These are phyloP conservation scores for Fraxinus ornus DNA, from an alignment of 305 asterid genomes.

Conservation along the genomic window DNA sequence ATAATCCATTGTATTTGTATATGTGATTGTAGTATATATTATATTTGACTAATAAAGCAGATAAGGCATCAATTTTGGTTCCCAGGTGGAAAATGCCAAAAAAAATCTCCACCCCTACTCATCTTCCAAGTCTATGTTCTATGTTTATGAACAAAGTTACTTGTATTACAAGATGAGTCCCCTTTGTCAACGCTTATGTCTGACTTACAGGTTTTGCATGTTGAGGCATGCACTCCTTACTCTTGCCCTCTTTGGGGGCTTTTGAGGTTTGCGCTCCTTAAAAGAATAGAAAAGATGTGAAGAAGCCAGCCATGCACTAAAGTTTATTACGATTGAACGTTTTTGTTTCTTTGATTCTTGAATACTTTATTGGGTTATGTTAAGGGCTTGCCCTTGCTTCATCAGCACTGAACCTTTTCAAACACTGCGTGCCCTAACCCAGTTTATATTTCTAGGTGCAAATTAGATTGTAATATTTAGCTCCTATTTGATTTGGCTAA, in stretches of 20 bases:
- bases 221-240: background rate
- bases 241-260: background rate
- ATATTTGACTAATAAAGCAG: background rate
- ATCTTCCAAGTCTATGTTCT: background rate
- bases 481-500: background rate
- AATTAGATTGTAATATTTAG: background rate
- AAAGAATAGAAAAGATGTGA: background rate
- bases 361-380: background rate
- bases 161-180: background rate
- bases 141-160: background rate
- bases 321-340: background rate
- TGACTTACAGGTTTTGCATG: background rate
- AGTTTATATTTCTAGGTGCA: background rate
- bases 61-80: background rate
- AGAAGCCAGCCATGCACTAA: background rate
- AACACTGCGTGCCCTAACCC: background rate
- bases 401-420: background rate
- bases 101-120: background rate
- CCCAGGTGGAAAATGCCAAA: background rate
- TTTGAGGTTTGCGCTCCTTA: too few relatives aligned
- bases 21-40: background rate
- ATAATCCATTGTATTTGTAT: background rate
- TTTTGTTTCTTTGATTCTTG: background rate
- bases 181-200: background rate
- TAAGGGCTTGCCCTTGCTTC: background rate